A percentile compares a stretch with the other conserved stretches of the same genome.
phyloP scores from a whole-genome alignment of 2,329 filamentous ascomycete species.

The Trichoderma gracile region DNA sequence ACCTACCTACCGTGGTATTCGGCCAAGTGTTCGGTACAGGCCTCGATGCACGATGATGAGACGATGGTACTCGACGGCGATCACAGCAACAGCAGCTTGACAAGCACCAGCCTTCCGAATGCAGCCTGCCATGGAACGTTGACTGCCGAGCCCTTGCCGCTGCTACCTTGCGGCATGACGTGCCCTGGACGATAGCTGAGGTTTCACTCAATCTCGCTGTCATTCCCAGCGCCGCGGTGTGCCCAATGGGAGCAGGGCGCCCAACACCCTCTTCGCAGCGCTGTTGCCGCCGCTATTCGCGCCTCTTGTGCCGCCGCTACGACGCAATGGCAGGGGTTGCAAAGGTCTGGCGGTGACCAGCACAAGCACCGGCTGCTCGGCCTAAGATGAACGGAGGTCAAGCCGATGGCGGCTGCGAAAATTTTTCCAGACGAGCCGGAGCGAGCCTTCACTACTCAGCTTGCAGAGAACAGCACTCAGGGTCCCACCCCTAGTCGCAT shows the following conservation, averaged over 20 bases:
- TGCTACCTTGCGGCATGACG: constrained; percentile 22
- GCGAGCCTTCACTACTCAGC: constrained; percentile 16
- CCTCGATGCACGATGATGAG: constrained; percentile 1
- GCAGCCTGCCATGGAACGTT: constrained; percentile 6
- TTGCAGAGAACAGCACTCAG: constrained; percentile 10
- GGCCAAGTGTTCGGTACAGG: neutral
- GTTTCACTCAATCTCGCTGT: constrained; percentile 17
- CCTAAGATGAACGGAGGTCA: constrained; percentile 4
- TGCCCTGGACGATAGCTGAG: constrained; percentile 10
- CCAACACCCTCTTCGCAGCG: constrained; percentile 20
- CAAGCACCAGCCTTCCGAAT: neutral
- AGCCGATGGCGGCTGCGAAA: constrained; percentile 19
- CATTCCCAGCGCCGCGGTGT: constrained; percentile 21
- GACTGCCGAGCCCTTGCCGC: constrained; percentile 19
- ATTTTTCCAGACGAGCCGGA: constrained; percentile 20
- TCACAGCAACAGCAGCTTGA: neutral
- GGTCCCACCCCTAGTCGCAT: neutral
- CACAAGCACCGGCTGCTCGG: neutral
- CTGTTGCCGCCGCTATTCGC: constrained; percentile 23
- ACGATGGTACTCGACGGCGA: neutral
- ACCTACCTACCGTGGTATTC: neutral
- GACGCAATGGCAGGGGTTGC: constrained; percentile 5
- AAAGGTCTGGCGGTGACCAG: constrained; percentile 14
- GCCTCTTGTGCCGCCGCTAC: constrained; percentile 3
- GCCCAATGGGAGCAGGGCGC: constrained; percentile 21